Percentiles rank a stretch among this genome's conserved stretches.
These are phyloP conservation scores for Wickerhamiella sergipiensis DNA, from an alignment of 805 yeast genomes.

Conservation along the genomic window DNA sequence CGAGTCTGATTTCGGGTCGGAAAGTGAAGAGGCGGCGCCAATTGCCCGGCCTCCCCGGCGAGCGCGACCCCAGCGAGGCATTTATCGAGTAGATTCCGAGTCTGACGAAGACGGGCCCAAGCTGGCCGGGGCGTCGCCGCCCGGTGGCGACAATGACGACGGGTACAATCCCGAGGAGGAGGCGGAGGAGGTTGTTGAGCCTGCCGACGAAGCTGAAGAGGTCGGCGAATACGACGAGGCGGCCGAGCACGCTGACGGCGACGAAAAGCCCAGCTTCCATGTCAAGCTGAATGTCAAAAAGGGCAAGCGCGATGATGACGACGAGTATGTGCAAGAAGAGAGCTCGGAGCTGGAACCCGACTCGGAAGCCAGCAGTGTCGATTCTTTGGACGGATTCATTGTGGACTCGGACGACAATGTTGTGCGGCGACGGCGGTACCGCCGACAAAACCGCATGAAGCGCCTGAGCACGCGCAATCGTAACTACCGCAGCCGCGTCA, in stretches of 20 bases:
- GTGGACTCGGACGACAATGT: conserved; percentile 16
- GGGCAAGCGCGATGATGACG: background rate
- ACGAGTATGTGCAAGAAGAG: background rate
- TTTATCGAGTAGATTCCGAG: background rate
- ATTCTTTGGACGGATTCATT: conserved; percentile 5
- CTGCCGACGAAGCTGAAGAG: background rate
- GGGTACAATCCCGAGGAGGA: background rate
- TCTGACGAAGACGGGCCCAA: background rate
- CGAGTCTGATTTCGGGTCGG: background rate
- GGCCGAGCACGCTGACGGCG: background rate
- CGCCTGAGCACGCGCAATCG: background rate
- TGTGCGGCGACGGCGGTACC: conserved; percentile 2
- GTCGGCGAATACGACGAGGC: background rate
- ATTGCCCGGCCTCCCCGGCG: background rate
- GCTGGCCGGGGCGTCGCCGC: background rate
- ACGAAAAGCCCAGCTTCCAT: background rate
- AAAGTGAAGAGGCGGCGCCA: background rate
- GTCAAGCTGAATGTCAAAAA: background rate
- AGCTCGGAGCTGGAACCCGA: background rate
- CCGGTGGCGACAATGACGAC: background rate
- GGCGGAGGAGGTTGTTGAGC: background rate
- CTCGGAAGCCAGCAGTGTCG: background rate
- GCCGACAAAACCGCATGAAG: background rate
- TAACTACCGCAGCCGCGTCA: background rate
- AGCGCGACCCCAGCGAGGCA: background rate